Conservation (phyloP, 2,329 filamentous ascomycete genomes). For the Colletotrichum sp. region DNA sequence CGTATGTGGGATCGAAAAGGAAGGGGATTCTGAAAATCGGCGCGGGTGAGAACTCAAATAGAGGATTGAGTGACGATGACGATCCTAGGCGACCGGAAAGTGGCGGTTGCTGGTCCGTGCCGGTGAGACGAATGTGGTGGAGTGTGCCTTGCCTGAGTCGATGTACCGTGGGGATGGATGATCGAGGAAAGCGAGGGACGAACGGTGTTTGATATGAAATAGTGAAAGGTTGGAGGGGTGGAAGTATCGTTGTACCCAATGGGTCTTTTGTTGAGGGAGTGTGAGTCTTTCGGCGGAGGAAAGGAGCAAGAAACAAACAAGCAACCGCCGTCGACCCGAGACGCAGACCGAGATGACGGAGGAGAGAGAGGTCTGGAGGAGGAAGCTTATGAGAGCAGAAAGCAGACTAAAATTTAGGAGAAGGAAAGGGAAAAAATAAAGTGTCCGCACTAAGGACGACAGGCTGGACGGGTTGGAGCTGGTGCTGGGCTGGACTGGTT, state of each 20-base stretch:
- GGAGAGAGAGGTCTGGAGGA: slow-evolving; percentile 68
- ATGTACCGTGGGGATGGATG: background rate
- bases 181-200: background rate
- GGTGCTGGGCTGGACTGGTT: background rate
- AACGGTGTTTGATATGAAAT: background rate
- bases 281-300: slow-evolving; percentile 6
- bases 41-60: background rate
- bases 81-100: slow-evolving; percentile 10
- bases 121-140: background rate
- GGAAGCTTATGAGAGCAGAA: slow-evolving; percentile 51
- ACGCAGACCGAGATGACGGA: background rate
- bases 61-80: background rate
- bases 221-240: background rate
- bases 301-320: background rate
- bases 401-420: slow-evolving; percentile 67
- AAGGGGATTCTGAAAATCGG: background rate
- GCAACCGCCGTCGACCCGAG: background rate
- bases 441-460: background rate
- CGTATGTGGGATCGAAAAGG: background rate
- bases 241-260: background rate
- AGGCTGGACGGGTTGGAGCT: background rate
- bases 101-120: slow-evolving; percentile 17
- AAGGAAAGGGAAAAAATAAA: background rate
- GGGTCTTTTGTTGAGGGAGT: background rate
- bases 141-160: background rate